Evolutionary conservation across 805 yeast species (phyloP), one percentile per base, ranked within the genome.

Genomic region (Schwanniomyces polymorphus): DNA sequence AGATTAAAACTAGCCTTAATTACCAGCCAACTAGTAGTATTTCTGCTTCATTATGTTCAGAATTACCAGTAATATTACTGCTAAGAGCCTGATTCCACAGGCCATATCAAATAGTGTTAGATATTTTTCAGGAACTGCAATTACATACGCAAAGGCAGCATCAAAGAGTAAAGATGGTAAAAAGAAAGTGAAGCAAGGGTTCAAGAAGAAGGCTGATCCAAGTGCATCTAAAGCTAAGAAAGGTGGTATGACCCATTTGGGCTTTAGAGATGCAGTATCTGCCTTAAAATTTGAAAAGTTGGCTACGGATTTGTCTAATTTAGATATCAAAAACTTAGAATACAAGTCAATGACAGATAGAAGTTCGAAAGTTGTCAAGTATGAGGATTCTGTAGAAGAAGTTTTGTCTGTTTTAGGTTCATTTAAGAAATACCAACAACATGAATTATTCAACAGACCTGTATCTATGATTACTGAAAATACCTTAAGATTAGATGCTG

Each of bases 401-500:
- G 65, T 68, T 41, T 68, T 88, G 51, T 65, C 68, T 28, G 71
- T 73, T 37, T 64, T 84, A 46, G 91, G 91, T 18, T 68, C 86
- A 0, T 87, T 87, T 67, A 80, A 81, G 56, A 82, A 82, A 50
- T 75, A 74, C 53, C 96, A 89, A 65, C 81, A 75, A 61, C 78
- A 81, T 54, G 96, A 88, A 63, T 59, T 86, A 37, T 86, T 82
- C 62, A 61, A 71, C 29, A 72, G 71, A 33, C 91, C 91, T 23
- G 62, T 85, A 2, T 71, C 89, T 1, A 60, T 88, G 49, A 70
- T 84, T 2, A 80, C 86, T 54, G 61, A 73, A 28, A 73, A 72
- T 41, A 78, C 86, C 35, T 64, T 75, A 5, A 48, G 59, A 16
- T 58, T 73, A 18, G 53, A 81, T 10, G 54, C 68, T 21, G 58